These are phyloP conservation scores for Mycogone perniciosa DNA, from an alignment of 2,329 filamentous ascomycete genomes.

Conservation along the genomic window DNA sequence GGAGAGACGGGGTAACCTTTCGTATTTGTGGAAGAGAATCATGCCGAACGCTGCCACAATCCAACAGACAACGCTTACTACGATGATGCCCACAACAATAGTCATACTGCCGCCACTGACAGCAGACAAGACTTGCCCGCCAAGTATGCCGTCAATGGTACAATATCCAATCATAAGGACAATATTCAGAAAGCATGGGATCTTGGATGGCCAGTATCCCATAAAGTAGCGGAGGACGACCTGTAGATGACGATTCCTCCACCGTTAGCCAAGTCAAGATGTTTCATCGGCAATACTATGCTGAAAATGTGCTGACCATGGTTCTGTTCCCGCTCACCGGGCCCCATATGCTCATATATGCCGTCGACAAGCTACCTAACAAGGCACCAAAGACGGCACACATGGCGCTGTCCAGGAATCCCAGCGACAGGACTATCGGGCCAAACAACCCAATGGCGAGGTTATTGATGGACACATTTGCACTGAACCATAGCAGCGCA, in stretches of 20 bases:
- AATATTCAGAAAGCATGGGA: constrained; percentile 28
- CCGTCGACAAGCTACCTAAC: constrained; percentile 64
- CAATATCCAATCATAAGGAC: constrained; percentile 72
- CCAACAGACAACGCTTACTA: constrained; percentile 67
- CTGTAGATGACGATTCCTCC: constrained; percentile 12
- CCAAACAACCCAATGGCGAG: constrained; percentile 64
- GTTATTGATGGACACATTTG: constrained; percentile 39
- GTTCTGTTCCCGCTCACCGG: constrained; percentile 68
- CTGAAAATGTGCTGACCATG: constrained; percentile 44
- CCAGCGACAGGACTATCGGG: constrained; percentile 61
- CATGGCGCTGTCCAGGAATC: constrained; percentile 66
- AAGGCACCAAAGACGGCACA: constrained; percentile 71
- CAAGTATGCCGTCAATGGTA: constrained; percentile 72
- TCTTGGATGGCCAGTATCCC: constrained; percentile 50
- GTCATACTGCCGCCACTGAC: constrained; percentile 61
- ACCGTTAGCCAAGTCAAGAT: background rate
- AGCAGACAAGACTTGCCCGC: constrained; percentile 68
- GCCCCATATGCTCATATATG: constrained; percentile 72
- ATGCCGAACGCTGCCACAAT: constrained; percentile 59
- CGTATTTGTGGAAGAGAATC: constrained; percentile 61
- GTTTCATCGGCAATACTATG: background rate
- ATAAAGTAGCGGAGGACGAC: constrained; percentile 71
- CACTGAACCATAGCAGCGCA: constrained; percentile 38
- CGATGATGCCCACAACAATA: constrained; percentile 66
- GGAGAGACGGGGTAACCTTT: constrained; percentile 33